Base-by-base conservation (phyloP, 768 basidiomycete genomes). In the Lactifluus volemus region DNA sequence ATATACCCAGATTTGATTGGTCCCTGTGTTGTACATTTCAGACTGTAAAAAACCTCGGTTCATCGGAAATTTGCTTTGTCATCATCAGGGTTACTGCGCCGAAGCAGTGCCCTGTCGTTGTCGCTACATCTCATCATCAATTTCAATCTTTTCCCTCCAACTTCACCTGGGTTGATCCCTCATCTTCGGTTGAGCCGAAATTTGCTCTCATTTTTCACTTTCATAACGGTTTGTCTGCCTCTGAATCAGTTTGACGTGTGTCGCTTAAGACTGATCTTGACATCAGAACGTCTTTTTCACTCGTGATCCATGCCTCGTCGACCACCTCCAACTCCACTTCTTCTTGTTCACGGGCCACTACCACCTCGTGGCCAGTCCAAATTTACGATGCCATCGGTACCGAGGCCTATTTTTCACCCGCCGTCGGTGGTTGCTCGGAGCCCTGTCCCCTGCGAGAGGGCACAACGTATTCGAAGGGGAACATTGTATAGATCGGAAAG, bases 331-430 rank as follows among this genome's bases (percentile, higher is more conserved):
- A 78, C 82, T 48, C 77, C 85, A 32, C 81, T 90, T 61, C 81
- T 76, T 51, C 80, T 89, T 59, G 72, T 79, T 59, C 71, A 75
- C 41, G 88, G 86, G 14, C 86, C 86, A 5, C 77, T 81, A 30
- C 85, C 86, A 3, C 70, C 80, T n/a, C 79, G 85, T 64, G 80
- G 80, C 53, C 65, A 75, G 49, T 80, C 85, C 21, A 86, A 80
- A 68, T 85, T 89, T 72, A 79, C 75, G 14, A 75, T 89, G 65
- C 89, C 89, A 12, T 79, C 82, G n/a, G 25, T 84, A 30, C 88
- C 88, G 11, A 74, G 75, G 42, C 85, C 85, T 0, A 70, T 71
- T 5, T 73, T 76, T 65, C 52, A 68, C 49, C 70, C 69, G 2
- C 56, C 69, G 14, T 49, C 52, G 12, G 45, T 50, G 15, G 48